Evolutionary conservation across 2,329 filamentous ascomycete species (phyloP).

Genomic region (Cordyceps fumosorosea): DNA sequence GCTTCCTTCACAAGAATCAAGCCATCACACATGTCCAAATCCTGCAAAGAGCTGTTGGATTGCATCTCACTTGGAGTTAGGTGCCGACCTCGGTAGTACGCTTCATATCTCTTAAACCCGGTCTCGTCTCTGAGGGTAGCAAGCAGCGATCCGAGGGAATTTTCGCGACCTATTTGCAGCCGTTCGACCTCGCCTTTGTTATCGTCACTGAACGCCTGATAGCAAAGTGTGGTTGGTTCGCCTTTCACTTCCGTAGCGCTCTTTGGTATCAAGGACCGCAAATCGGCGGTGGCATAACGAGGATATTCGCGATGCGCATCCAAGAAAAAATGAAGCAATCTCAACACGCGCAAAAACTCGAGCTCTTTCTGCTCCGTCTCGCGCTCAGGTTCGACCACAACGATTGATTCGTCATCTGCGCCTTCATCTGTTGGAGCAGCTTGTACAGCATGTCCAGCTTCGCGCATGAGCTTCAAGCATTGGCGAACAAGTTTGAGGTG

Average conservation of each 20-base stretch:
- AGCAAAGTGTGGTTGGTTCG: slow-evolving; percentile 60
- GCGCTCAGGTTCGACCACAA: slow-evolving; percentile 39
- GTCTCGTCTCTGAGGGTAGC: slow-evolving; percentile 61
- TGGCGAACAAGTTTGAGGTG: slow-evolving; percentile 68
- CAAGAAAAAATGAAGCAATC: slow-evolving; percentile 62
- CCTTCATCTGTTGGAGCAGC: slow-evolving; percentile 33
- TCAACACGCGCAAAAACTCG: slow-evolving; percentile 61
- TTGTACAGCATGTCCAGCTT: slow-evolving; percentile 36
- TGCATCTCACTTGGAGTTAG: slow-evolving; percentile 55
- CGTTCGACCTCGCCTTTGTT: slow-evolving; percentile 53
- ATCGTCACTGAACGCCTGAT: slow-evolving; percentile 64
- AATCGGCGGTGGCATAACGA: slow-evolving; percentile 52
- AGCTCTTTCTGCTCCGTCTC: slow-evolving; percentile 46
- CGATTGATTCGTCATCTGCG: slow-evolving; percentile 47
- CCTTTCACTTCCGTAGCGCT: slow-evolving; percentile 51
- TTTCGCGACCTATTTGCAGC: slow-evolving; percentile 60
- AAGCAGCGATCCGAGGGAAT: slow-evolving; percentile 64
- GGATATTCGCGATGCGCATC: slow-evolving; percentile 56
- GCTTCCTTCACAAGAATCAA: slow-evolving; percentile 60
- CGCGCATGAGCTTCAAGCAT: slow-evolving; percentile 64
- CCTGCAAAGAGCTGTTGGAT: slow-evolving; percentile 56
- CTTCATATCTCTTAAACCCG: slow-evolving; percentile 67
- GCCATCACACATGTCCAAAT: slow-evolving; percentile 59
- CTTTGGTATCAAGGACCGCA: slow-evolving; percentile 46
- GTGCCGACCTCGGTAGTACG: slow-evolving; percentile 64